phyloP scores from a whole-genome alignment of 1,284 basidiomycete species.

The Ceratobasidium sp. region DNA sequence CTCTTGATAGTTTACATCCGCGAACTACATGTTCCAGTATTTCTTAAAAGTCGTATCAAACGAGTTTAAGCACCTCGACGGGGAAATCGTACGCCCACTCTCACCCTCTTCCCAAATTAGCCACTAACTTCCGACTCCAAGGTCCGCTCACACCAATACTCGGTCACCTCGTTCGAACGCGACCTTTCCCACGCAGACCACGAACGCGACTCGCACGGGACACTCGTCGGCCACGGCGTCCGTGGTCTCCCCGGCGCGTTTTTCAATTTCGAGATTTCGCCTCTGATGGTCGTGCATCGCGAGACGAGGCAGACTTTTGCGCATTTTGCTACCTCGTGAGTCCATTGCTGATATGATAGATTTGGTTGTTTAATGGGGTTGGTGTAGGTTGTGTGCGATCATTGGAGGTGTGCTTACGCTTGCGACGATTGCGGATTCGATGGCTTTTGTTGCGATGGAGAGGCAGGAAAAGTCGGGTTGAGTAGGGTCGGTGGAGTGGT shows the following conservation, averaged over 20 bases:
- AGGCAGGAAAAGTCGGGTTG: too few species aligned
- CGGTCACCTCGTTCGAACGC: slow-evolving; percentile 95
- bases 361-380: too few species aligned
- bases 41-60: slow-evolving; percentile 98
- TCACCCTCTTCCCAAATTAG: not conserved
- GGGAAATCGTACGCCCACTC: slow-evolving; percentile 70
- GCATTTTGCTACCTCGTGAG: slow-evolving; percentile 96
- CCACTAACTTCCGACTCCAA: slow-evolving; percentile 52
- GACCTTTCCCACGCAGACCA: slow-evolving; percentile 72
- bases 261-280: slow-evolving; percentile 98
- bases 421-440: slow-evolving; percentile 88
- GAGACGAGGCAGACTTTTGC: slow-evolving; percentile 95
- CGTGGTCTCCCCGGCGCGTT: slow-evolving; percentile 85
- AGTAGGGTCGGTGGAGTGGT: too few species aligned
- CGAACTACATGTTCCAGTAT: slow-evolving; percentile 95
- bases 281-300: slow-evolving; percentile 89
- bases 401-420: slow-evolving; percentile 97
- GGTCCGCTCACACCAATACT: slow-evolving; percentile 92
- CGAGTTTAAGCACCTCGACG: slow-evolving; percentile 85
- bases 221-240: slow-evolving; percentile 84
- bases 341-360: slow-evolving; percentile 50
- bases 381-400: slow-evolving; percentile 91
- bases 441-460: slow-evolving; percentile 82
- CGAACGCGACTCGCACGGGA: slow-evolving; percentile 72
- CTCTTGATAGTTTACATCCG: slow-evolving; percentile 66